Evolutionary conservation across 495 filamentous ascomycete species (phyloP).

Genomic region (Penicillium psychrofluorescens): DNA sequence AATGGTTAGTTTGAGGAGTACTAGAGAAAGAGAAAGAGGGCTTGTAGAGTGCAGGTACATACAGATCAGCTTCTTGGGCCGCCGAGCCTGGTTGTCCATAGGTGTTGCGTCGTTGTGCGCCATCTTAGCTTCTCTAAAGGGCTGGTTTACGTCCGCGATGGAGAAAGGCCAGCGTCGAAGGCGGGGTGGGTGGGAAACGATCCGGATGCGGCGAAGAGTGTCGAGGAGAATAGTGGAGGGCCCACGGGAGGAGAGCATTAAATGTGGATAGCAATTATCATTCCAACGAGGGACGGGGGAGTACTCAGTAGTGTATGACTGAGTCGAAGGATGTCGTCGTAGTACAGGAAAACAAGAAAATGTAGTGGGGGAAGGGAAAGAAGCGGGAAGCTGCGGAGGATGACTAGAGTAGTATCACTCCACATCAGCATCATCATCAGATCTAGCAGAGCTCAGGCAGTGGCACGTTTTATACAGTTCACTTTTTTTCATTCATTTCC

Average conservation of each 20-base stretch:
- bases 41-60: slow-evolving; percentile 1
- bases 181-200: slow-evolving; percentile 11
- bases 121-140: slow-evolving; percentile 3
- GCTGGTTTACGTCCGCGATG: neutral
- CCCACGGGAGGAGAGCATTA: neutral
- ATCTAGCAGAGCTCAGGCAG: neutral
- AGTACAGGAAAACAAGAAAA: neutral
- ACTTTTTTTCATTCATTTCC: slow-evolving; percentile 20
- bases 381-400: no score
- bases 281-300: no score
- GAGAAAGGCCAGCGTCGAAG: slow-evolving; percentile 8
- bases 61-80: slow-evolving; percentile 43
- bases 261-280: neutral
- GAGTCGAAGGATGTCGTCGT: neutral
- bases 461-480: slow-evolving; percentile 6
- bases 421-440: no score
- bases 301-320: no score
- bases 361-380: no score
- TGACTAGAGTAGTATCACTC: no score
- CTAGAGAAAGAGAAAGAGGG: neutral
- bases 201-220: slow-evolving; percentile 11
- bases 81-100: slow-evolving; percentile 7
- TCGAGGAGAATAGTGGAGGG: slow-evolving; percentile 4
- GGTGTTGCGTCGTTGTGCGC: slow-evolving; percentile 5
- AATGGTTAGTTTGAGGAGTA: slow-evolving; percentile 10